Percentiles rank a stretch among this genome's conserved stretches.
These are phyloP conservation scores for Penicillium sp. DNA, from an alignment of 2,329 filamentous ascomycete genomes.

Conservation along the genomic window DNA sequence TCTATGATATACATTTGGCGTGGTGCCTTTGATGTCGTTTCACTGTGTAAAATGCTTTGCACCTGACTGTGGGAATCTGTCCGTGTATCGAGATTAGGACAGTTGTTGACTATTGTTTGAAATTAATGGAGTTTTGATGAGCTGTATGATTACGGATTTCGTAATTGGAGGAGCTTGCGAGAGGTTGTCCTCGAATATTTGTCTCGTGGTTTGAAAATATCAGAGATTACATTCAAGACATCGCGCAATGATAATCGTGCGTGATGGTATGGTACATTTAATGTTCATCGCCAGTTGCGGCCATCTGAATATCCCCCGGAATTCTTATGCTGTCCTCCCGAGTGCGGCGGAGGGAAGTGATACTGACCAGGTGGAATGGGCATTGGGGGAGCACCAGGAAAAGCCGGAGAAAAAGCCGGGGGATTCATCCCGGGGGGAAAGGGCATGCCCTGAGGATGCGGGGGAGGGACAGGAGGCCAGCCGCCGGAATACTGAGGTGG, in stretches of 20 bases:
- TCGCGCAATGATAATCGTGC: too few species aligned
- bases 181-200: too few species aligned
- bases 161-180: too few species aligned
- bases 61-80: too few species aligned
- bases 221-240: neutral
- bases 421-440: constrained; percentile 16
- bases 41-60: too few species aligned
- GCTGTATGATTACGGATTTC: too few species aligned
- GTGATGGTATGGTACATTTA: constrained; percentile 4
- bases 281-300: constrained; percentile 12
- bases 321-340: constrained; percentile 19
- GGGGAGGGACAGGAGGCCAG: constrained; percentile 35
- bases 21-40: too few species aligned
- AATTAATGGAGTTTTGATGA: too few species aligned
- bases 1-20: too few species aligned
- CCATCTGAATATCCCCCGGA: constrained; percentile 17
- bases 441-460: constrained; percentile 23
- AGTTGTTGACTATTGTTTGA: too few species aligned
- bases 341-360: constrained; percentile 32
- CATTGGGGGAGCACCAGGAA: constrained; percentile 19
- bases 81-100: too few species aligned
- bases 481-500: constrained; percentile 32
- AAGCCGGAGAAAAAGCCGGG: constrained; percentile 26
- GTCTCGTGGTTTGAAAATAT: too few species aligned
- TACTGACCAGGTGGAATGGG: constrained; percentile 25